Base-by-base conservation (phyloP, 2,329 filamentous ascomycete genomes). In the Pyrenophora teres region DNA sequence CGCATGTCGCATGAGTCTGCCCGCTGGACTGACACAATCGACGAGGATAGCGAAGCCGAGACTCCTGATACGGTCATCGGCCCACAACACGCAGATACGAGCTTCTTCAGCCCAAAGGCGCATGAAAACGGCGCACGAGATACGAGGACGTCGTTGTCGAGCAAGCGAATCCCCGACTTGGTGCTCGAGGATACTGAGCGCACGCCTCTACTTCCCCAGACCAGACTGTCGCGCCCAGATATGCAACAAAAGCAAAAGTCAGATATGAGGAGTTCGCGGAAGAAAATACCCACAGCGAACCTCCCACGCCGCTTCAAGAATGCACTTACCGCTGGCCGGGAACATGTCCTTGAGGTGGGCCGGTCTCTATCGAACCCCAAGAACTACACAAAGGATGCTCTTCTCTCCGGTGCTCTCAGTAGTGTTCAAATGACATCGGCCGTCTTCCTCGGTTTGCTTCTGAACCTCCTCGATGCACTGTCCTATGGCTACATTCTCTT, bases 401-500 rank as follows among this genome's bases (percentile, higher is more conserved):
- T 96, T 6, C 87, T 86, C 80, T 73, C 83, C 33, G 81, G 83
- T 38, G 81, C 80, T 0, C 73, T 91, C 9, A 80, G 85, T 33
- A 90, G 92, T 0, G 77, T 84, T 15, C 85, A 84, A 40, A 88
- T 87, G 60, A 71, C 97, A 13, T 94, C 94, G 2, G 89, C 93
- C 3, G 93, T 97, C 1, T 83, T 96, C 60, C 84, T 99, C 0
- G 94, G 94, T 0, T 76, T 96, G 21, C 80, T 99, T 1, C 83
- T 99, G 15, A 99, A 99, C 63, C 88, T 99, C 39, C 80, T 99
- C 16, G 94, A 99, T 78, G 94, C 92, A 5, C 77, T 99, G 35
- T 97, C 93, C 2, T 99, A 99, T 68, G 94, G 89, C 82, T 76
- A 71, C 46, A 96, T 97, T 65, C 77, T 99, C 10, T 99, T 99